Base-by-base conservation (phyloP, 768 basidiomycete genomes). In the Phylloporus sp. region DNA sequence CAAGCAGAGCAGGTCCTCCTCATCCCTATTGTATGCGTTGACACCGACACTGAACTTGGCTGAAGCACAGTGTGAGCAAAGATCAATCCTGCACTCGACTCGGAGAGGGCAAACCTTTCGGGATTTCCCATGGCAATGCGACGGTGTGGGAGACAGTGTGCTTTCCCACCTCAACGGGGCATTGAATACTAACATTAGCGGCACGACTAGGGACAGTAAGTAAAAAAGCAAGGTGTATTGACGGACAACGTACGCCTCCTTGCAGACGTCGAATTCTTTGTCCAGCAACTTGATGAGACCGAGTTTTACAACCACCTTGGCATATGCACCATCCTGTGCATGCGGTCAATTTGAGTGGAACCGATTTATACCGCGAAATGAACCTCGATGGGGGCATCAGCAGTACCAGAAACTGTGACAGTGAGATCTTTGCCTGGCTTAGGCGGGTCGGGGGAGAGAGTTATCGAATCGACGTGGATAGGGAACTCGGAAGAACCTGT, bases 291-390 rank as follows among this genome's bases (percentile, higher is more conserved):
- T 97, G 64, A 99, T 81, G 26, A 91, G 72, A 23, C 97, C 97
- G n/a, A 98, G 76, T 69, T 97, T 98, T 50, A 99, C 95, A 2
- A 72, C 71, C 5, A 99, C 93, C 58, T 95, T 84, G 8, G 88
- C 95, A 60, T 81, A 89, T 34, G 95, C 89, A 6, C 97, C 97
- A 5, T 94, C 86, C 95, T 97, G 57, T 12, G 12, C 23, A 47
- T n/a, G 3, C 12, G 24, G 32, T 71, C 18, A 60, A 48, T 27
- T 52, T 24, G 51, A 38, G 35, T 22, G 18, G 29, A 22, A 39
- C 11, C 31, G 28, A 47, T 42, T 12, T 32, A 46, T 34, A 50
- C 13, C 47, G 4, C 16, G 9, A 50, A 20, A 47, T 73, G 26
- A 54, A 95, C 95, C 74, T 88, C 77, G 55, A 98, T 82, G 6